phyloP scores from a whole-genome alignment of 352 stramenopile genomes.

The Globisporangium rhizosaccharum region DNA sequence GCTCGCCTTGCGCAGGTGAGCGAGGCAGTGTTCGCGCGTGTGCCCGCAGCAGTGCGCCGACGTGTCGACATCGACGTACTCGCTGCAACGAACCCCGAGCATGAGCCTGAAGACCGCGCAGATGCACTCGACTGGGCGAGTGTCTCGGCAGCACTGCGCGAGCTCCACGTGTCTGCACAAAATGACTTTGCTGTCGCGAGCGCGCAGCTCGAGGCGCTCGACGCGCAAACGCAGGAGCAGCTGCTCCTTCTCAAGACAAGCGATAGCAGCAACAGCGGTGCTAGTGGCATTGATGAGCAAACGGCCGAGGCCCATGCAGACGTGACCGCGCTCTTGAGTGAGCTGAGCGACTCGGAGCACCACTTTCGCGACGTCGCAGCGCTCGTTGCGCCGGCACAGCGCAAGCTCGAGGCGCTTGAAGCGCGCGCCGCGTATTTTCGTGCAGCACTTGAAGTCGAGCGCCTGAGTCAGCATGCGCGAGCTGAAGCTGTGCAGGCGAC shows the following conservation, averaged over 20 bases:
- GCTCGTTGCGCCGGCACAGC: conserved; percentile 27
- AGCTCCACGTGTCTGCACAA: conserved; percentile 10
- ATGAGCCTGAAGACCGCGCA: background rate
- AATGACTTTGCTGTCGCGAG: conserved; percentile 12
- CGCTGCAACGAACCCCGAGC: background rate
- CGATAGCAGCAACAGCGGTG: background rate
- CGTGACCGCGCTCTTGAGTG: conserved; percentile 12
- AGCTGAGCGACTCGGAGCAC: conserved; percentile 23
- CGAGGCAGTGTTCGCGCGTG: conserved; percentile 4
- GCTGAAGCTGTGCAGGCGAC: conserved; percentile 34
- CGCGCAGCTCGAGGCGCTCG: conserved; percentile 7
- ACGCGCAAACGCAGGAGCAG: conserved; percentile 5
- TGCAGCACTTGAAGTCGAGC: conserved; percentile 47
- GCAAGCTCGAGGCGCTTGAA: conserved; percentile 29
- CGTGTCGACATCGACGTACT: conserved; percentile 1
- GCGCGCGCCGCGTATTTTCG: conserved; percentile 39
- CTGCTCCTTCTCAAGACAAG: background rate
- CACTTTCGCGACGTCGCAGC: conserved; percentile 46
- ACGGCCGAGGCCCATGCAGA: background rate
- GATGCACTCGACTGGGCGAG: conserved; percentile 7
- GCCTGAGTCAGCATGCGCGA: conserved; percentile 37
- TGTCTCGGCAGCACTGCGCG: conserved; percentile 15
- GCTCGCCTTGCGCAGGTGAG: background rate
- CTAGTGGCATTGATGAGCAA: background rate
- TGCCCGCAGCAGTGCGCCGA: background rate